Conservation (phyloP, 202 grass and related monocot species). For the Eragrostis tef region DNA sequence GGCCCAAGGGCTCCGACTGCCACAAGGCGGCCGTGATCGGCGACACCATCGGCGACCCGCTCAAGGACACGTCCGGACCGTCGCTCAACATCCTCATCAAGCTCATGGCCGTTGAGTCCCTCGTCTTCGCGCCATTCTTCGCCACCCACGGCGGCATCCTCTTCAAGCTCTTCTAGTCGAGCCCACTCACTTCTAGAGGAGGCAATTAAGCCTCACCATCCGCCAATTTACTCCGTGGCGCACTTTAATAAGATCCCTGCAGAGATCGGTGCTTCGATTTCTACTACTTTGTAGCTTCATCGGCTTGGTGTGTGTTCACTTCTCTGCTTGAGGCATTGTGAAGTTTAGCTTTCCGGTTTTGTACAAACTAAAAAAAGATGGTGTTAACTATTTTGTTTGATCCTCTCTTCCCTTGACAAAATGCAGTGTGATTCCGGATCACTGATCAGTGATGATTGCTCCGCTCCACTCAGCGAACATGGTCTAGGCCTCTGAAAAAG, state of each 20-base stretch:
- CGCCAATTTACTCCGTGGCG: not conserved
- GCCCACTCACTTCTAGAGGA: not conserved
- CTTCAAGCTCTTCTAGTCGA: slow-evolving; percentile 64
- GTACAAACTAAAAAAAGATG: slow-evolving; percentile 1
- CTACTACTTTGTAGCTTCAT: too few relatives aligned
- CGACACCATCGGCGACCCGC: slow-evolving; percentile 73
- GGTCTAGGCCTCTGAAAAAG: too few relatives aligned
- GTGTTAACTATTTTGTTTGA: not conserved
- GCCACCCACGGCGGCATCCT: slow-evolving; percentile 69
- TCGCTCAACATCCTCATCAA: slow-evolving; percentile 91
- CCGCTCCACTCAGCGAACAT: too few relatives aligned
- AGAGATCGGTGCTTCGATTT: too few relatives aligned
- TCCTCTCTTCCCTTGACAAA: not conserved
- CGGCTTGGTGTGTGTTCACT: not conserved
- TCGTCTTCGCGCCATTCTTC: slow-evolving; percentile 77
- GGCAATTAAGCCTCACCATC: not conserved
- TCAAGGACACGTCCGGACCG: slow-evolving; percentile 79
- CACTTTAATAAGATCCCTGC: too few relatives aligned
- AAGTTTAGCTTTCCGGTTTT: not conserved
- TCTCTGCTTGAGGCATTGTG: not conserved
- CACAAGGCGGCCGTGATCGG: slow-evolving; percentile 80
- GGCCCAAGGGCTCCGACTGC: slow-evolving; percentile 69
- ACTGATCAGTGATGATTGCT: not conserved
- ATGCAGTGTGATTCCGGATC: not conserved
- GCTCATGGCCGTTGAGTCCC: slow-evolving; percentile 79